Base-by-base conservation (phyloP, 768 basidiomycete species). In the Pisolithus marmoratus region DNA sequence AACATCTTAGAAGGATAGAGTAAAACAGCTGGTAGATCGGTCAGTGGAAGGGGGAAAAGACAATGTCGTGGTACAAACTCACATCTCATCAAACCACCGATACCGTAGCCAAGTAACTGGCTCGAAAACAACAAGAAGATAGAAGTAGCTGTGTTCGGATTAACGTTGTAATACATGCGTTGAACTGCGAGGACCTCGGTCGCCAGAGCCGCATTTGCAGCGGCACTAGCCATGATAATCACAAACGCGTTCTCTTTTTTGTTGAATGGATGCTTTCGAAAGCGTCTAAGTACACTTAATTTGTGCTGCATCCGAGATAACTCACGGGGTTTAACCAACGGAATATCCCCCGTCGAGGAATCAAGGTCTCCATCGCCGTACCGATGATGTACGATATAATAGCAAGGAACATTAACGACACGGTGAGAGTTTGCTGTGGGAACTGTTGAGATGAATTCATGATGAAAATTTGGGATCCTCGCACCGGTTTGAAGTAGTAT, bases 241-340 rank as follows among this genome's bases (percentile, higher is more conserved):
- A 81, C 75, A 55, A 81, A 79, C 0, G 78, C 77, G 60, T 78
- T 77, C 59, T 82, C 80, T 51, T 81, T 81, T 62, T 77, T 81
- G 61, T 81, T 81, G 64, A 80, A 81, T 3, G 80, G 76, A 23
- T 75, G 72, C 79, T 80, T n/a, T n/a, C 20, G 38, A 40, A 53
- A 58, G 26, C 15, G 31, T 47, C 49, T 3, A 19, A 7, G n/a
- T 8, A n/a, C 22, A 2, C 0, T 6, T 11, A 17, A 27, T 20
- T n/a, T 43, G 14, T 15, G 22, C 20, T 9, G 38, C 43, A 44
- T 4, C 14, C 23, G 22, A 44, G 34, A 47, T 48, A 40, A 1
- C 49, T 31, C n/a, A 64, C 73, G 17, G 80, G 81, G 55, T 82
- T 82, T 7, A 82, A 70, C 53, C 73, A 75, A 12, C 73, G 74